A percentile compares a stretch with the other conserved stretches of the same genome.
Conservation (phyloP, 306 rosid species). For the Ziziphus jujuba region DNA sequence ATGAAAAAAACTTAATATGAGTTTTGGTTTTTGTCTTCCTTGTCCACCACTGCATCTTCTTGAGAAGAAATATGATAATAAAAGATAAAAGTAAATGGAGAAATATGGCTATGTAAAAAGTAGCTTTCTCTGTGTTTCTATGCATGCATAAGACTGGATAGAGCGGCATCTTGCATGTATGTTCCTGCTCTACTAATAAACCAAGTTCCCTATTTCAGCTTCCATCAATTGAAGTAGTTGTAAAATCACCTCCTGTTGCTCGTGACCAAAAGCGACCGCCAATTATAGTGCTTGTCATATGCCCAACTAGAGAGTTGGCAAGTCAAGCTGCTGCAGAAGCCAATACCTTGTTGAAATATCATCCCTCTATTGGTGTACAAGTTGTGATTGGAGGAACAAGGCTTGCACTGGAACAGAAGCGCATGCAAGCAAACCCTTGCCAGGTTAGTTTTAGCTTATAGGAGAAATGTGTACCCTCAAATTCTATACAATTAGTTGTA, state of each 20-base stretch:
- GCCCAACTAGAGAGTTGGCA: slow-evolving; percentile 99
- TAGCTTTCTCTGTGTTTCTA: not conserved
- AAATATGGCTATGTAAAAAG: not conserved
- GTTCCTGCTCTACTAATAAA: slow-evolving; percentile 26
- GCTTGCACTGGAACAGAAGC: slow-evolving; percentile 82
- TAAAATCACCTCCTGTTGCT: slow-evolving; percentile 55
- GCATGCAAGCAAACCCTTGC: slow-evolving; percentile 88
- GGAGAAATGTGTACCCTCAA: not conserved
- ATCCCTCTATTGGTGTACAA: slow-evolving; percentile 85
- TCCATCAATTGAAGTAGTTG: slow-evolving; percentile 89
- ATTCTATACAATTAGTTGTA: not conserved
- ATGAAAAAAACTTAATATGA: not conserved
- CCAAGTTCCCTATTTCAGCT: slow-evolving; percentile 58
- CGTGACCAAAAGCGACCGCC: slow-evolving; percentile 76
- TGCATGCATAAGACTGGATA: not conserved
- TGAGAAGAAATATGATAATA: not conserved
- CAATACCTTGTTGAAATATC: slow-evolving; percentile 70
- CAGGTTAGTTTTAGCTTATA: slow-evolving; percentile 50
- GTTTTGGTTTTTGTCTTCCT: not conserved
- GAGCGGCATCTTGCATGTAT: not conserved
- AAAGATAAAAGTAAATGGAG: not conserved
- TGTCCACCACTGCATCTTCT: not conserved
- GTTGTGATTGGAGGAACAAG: slow-evolving; percentile 97
- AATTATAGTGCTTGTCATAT: slow-evolving; percentile 79
- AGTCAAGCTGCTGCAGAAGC: slow-evolving; percentile 91